Percentiles rank a stretch among this genome's conserved stretches.
phyloP scores from a whole-genome alignment of 331 rosid genomes.

The Phaseolus coccineus region DNA sequence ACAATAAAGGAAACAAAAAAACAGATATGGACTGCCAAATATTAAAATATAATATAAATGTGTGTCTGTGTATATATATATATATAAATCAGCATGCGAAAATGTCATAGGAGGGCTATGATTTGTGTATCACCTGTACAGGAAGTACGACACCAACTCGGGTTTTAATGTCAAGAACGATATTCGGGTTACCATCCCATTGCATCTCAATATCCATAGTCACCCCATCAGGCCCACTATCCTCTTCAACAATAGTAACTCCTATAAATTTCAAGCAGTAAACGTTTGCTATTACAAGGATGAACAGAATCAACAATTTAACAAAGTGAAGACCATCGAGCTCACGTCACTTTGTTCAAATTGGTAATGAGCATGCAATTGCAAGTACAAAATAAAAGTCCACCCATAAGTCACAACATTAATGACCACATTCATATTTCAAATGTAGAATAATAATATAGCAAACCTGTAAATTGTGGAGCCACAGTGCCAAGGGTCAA shows the following conservation, averaged over 20 bases:
- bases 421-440: constrained; percentile 1
- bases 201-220: constrained; percentile 91
- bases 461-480: constrained; percentile 87
- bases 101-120: constrained; percentile 1
- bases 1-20: constrained; percentile 9
- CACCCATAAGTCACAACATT: background rate
- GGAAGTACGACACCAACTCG: constrained; percentile 77
- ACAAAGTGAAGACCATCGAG: background rate
- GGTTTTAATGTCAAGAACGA: constrained; percentile 83
- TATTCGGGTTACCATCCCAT: constrained; percentile 93
- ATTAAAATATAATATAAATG: background rate
- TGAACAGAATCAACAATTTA: constrained; percentile 36
- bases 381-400: constrained; percentile 2
- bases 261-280: constrained; percentile 56
- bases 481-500: constrained; percentile 93
- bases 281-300: constrained; percentile 23
- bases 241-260: constrained; percentile 69
- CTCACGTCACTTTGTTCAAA: constrained; percentile 38
- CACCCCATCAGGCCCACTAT: constrained; percentile 61
- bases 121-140: constrained; percentile 67
- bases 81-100: constrained; percentile 4
- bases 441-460: constrained; percentile 10
- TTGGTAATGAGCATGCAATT: constrained; percentile 11
- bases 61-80: background rate
- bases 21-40: constrained; percentile 1